Evolutionary conservation across 202 grass and related monocot genomes (phyloP), one percentile per base, ranked within the genome.

Genomic region (Schoenoplectus tabernaemontani): DNA sequence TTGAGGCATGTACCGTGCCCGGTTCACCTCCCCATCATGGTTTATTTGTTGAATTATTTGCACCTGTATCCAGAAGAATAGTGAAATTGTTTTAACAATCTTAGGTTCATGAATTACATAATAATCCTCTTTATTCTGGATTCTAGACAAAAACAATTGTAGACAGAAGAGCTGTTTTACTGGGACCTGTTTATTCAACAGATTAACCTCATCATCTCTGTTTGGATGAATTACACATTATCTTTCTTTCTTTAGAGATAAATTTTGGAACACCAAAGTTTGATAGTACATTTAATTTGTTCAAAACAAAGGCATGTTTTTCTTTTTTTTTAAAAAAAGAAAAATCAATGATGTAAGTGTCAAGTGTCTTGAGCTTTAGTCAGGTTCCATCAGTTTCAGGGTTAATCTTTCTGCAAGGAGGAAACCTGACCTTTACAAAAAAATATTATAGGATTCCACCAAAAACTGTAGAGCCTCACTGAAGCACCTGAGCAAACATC

Each of bases 11-110:
- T 98, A 98, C 4, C 95, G 91, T 82, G 95, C 95, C 71, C 91
- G 80, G 28, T 98, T 95, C 54, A 98, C 91, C 82, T 98, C 95
- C 78, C 95, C 95, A 79, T 98, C 95, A 90, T 98, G 95, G 82
- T 95, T 98, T 87, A 98, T 98, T 84, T 98, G 95, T 64, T 95
- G 91, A 90, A 98, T 87, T 82, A 98, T 92, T 98, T 92, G 91
- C 59, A 95, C 95, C 96, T 98, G 81, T 42, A 81, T 81, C 84
- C 73, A 63, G 46, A 56, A 82, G 16, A 69, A 57, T 16, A 64
- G 20, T 39, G 2, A 54, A 63, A 9, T 39, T 39, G 43, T 56
- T 77, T 73, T 74, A 74, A 46, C 69, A 33, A 33, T 53, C 19
- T 47, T 33, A 9, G 33, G 34, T 65, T 38, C 33, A 65, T n/a